Conservation (phyloP, 805 yeast species). For the Candida coleopterorum region DNA sequence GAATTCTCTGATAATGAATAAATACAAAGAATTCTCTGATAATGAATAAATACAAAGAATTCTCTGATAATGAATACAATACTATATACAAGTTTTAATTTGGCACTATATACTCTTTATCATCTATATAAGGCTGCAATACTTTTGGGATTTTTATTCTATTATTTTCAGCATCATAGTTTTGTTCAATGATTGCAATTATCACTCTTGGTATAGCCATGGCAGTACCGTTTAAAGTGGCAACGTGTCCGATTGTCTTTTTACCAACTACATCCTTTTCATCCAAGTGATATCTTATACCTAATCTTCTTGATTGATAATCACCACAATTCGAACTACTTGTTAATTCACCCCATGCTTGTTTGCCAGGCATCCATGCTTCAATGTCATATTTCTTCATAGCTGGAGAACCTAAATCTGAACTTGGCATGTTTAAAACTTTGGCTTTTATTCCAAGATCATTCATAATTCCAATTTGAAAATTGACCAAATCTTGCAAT, state of each 20-base stretch:
- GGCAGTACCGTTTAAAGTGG: constrained; percentile 93
- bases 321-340: constrained; percentile 91
- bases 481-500: constrained; percentile 53
- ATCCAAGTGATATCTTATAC: constrained; percentile 47
- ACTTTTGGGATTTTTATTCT: constrained; percentile 62
- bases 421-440: constrained; percentile 81
- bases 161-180: constrained; percentile 56
- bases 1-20: constrained; percentile 8
- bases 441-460: constrained; percentile 76
- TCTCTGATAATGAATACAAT: constrained; percentile 7
- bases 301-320: constrained; percentile 80
- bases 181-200: constrained; percentile 84
- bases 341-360: constrained; percentile 86
- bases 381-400: constrained; percentile 88
- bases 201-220: constrained; percentile 92
- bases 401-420: constrained; percentile 93
- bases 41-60: constrained; percentile 5
- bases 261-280: constrained; percentile 14
- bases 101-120: constrained; percentile 24
- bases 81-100: constrained; percentile 1
- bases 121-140: constrained; percentile 70
- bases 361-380: constrained; percentile 98
- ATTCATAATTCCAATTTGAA: constrained; percentile 61
- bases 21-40: constrained; percentile 1
- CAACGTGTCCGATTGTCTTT: constrained; percentile 42